These are phyloP conservation scores for Colletotrichum shisoi DNA, from an alignment of 2,329 filamentous ascomycete species.

Conservation along the genomic window DNA sequence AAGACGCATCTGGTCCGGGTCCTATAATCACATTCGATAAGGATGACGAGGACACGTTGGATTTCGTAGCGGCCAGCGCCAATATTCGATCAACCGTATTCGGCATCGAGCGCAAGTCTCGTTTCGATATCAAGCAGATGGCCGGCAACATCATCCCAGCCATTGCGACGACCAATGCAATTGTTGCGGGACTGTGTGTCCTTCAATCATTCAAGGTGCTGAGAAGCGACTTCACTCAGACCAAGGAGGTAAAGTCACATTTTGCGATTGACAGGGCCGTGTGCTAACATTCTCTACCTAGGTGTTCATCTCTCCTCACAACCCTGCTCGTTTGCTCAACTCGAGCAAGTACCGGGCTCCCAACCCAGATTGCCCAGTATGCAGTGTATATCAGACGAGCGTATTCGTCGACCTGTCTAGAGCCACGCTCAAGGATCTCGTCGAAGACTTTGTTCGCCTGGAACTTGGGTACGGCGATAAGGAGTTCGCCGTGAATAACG, in stretches of 20 bases:
- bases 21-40: constrained; percentile 91
- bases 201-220: constrained; percentile 92
- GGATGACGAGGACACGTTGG: constrained; percentile 91
- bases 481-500: constrained; percentile 80
- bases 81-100: constrained; percentile 92
- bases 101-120: constrained; percentile 84
- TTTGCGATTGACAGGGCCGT: constrained; percentile 6
- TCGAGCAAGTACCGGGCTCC: constrained; percentile 67
- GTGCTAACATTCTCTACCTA: constrained; percentile 44
- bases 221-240: constrained; percentile 71
- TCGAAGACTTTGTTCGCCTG: constrained; percentile 74
- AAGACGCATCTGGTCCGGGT: constrained; percentile 58
- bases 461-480: constrained; percentile 78
- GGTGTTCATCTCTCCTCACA: constrained; percentile 81
- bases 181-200: constrained; percentile 91
- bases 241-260: constrained; percentile 70
- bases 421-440: constrained; percentile 80
- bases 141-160: constrained; percentile 98
- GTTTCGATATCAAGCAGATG: constrained; percentile 99
- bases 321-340: constrained; percentile 64
- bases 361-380: constrained; percentile 84
- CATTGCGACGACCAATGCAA: constrained; percentile 97
- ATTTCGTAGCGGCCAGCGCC: constrained; percentile 90
- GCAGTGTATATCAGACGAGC: constrained; percentile 74
- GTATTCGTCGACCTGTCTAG: constrained; percentile 72